These are phyloP conservation scores for Cladophialophora psammophila DNA, from an alignment of 2,329 filamentous ascomycete species.

Conservation along the genomic window DNA sequence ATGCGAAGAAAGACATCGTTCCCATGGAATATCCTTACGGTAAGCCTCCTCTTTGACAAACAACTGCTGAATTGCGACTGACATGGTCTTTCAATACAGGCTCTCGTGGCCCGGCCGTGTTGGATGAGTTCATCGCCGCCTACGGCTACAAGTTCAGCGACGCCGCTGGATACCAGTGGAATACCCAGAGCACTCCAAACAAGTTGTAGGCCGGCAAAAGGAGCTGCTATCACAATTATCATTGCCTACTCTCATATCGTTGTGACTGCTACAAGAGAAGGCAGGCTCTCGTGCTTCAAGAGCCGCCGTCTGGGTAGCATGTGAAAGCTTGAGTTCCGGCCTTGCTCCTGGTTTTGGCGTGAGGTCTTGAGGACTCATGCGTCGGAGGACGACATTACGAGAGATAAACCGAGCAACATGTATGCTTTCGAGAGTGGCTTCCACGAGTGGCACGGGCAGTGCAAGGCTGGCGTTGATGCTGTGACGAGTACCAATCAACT, in stretches of 20 bases:
- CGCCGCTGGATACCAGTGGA: conserved; percentile 94
- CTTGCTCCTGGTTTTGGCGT: not conserved
- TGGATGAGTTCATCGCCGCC: conserved; percentile 97
- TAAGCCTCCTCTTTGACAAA: conserved; percentile 57
- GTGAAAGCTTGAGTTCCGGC: not conserved
- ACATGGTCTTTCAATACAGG: conserved; percentile 60
- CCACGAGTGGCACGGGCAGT: not conserved
- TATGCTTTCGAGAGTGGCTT: not conserved
- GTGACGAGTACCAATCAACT: not conserved
- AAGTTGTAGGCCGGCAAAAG: conserved; percentile 33
- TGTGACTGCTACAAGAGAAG: not conserved
- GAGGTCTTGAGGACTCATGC: not conserved
- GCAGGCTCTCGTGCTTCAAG: not conserved
- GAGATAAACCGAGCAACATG: not conserved
- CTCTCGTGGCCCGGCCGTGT: conserved; percentile 91
- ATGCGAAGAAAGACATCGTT: conserved; percentile 99
- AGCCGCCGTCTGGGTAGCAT: conserved; percentile 2
- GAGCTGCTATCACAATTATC: not conserved
- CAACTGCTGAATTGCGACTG: not conserved
- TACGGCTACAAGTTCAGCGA: conserved; percentile 99
- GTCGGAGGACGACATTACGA: not conserved
- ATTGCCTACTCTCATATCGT: not conserved
- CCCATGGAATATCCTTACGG: conserved; percentile 99
- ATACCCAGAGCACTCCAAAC: conserved; percentile 61
- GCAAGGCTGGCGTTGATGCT: conserved; percentile 4